Conservation (phyloP, 305 asterid species). For the Fraxinus baroniana region DNA sequence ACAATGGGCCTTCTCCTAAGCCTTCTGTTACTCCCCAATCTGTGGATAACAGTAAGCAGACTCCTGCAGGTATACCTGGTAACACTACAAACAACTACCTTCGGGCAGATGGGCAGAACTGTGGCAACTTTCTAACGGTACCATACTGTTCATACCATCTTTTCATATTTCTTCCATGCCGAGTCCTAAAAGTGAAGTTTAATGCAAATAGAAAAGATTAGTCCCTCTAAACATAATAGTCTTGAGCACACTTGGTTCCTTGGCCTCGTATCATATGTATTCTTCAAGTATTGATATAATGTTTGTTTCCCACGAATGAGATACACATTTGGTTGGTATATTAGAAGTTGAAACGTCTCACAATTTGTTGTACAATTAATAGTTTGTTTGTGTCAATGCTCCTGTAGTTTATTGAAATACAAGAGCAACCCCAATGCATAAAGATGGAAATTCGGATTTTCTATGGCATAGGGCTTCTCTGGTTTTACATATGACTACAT, state of each 20-base stretch:
- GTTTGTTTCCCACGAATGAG: not conserved
- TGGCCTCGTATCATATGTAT: not conserved
- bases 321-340: not conserved
- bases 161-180: not conserved
- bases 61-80: conserved; percentile 5
- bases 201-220: not conserved
- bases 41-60: conserved; percentile 1
- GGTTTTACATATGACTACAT: not conserved
- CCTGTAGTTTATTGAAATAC: not conserved
- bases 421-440: not conserved
- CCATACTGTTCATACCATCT: not conserved
- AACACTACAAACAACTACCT: not conserved
- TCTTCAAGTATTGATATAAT: not conserved
- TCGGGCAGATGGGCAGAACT: conserved; percentile 1
- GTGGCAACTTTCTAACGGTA: conserved; percentile 14
- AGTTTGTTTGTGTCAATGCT: not conserved
- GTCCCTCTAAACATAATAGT: not conserved
- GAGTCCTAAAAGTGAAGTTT: not conserved
- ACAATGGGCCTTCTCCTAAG: not conserved
- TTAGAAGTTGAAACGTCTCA: not conserved
- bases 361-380: not conserved
- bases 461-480: not conserved
- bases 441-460: not conserved
- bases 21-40: not conserved
- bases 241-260: not conserved